Percentiles rank a stretch among this genome's conserved stretches.
These are phyloP conservation scores for Dissophora ornata DNA, from an alignment of 192 early-diverging fungal species.

Conservation along the genomic window DNA sequence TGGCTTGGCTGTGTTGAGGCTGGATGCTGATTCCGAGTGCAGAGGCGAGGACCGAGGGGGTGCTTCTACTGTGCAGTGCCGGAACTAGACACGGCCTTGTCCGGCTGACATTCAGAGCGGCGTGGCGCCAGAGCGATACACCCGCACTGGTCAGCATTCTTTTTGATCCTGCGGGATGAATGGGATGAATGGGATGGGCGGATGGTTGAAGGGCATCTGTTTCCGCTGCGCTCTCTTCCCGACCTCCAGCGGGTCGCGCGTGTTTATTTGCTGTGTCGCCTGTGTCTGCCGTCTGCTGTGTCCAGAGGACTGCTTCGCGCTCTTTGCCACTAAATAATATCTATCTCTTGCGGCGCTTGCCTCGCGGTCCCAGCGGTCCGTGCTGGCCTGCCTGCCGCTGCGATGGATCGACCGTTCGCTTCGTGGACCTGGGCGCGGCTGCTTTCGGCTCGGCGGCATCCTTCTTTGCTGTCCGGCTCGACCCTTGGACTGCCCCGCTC, in stretches of 20 bases:
- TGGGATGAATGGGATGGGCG: neutral
- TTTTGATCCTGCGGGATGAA: neutral
- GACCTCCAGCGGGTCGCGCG: too few relatives aligned
- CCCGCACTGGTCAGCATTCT: slow-evolving; percentile 18
- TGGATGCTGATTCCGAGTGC: neutral
- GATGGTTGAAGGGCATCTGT: too few relatives aligned
- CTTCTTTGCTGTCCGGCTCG: neutral
- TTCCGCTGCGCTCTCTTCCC: too few relatives aligned
- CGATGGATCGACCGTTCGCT: slow-evolving; percentile 2
- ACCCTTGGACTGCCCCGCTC: neutral
- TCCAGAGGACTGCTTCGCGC: too few relatives aligned
- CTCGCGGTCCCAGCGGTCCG: neutral
- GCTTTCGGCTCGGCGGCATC: neutral
- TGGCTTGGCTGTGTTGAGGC: neutral
- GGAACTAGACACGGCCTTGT: neutral
- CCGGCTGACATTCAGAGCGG: neutral
- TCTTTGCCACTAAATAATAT: slow-evolving; percentile 1
- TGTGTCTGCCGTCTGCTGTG: too few relatives aligned
- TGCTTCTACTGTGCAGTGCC: neutral
- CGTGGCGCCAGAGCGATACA: slow-evolving; percentile 14
- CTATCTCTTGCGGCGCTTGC: neutral
- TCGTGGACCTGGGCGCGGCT: neutral
- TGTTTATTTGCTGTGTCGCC: too few relatives aligned
- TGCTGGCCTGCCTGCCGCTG: neutral
- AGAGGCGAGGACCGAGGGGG: neutral